Evolutionary conservation across 2,329 filamentous ascomycete genomes (phyloP), one percentile per base, ranked within the genome.

Genomic region (Macroventuria anomochaeta): DNA sequence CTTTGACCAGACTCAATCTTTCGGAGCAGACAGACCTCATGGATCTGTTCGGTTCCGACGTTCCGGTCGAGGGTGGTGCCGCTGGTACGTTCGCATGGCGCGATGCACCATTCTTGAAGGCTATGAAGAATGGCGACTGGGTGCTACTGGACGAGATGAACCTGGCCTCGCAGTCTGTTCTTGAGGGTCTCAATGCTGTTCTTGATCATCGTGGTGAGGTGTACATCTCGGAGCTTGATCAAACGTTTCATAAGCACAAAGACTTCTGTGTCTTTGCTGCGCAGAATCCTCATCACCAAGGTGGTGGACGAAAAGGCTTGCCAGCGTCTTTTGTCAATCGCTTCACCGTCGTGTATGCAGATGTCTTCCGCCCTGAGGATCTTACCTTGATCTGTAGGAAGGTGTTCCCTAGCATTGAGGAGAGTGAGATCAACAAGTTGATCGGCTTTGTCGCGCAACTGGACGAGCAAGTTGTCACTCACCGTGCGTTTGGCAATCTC

Each of bases 111-210:
- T 97, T 99, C 71, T 79, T 99, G 17, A 90, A 91, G 70, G 95
- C 95, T 0, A 97, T 99, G 93, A 95, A 97, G 71, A 89, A 86
- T 53, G 95, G 95, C 23, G 90, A 96, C 64, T 99, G 95, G 95
- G 95, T 99, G 10, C 80, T 99, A 23, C 82, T 99, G 0, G 95
- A 99, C 69, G 95, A 99, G 79, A 99, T 99, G 95, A 99, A 99
- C 67, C 78, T 99, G 59, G 95, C 96, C 1, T 97, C 93, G 0
- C 95, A 99, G 72, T 96, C 93, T 4, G 93, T 99, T 2, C 83
- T 99, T 1, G 95, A 99, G 77, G 96, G 95, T 58, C 80, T 99
- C 26, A 99, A 99, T 64, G 93, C 95, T 18, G 97, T 95, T 77
- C 83, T 99, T 25, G 95, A 99, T 74, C 96, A 99, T 73, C 87